Conservation (phyloP, 768 basidiomycete genomes). For the Suillus brevipes region DNA sequence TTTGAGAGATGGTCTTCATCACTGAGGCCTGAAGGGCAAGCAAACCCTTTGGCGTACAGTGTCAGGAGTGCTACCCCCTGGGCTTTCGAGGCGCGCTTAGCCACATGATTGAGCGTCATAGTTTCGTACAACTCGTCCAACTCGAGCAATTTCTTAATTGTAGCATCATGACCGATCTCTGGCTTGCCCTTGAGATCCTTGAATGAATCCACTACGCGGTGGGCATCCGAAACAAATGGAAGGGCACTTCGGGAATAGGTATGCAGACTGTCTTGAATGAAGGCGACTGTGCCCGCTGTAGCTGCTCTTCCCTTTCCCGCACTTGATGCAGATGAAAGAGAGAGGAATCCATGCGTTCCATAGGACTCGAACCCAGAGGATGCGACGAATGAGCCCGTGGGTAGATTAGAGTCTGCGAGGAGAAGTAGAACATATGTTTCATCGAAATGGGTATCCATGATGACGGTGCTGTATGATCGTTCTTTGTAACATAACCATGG, state of each 20-base stretch:
- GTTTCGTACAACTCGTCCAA: conserved; percentile 81
- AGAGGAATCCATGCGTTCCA: conserved; percentile 77
- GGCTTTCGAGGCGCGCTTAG: conserved; percentile 81
- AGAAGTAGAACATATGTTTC: conserved; percentile 76
- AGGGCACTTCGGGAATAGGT: conserved; percentile 78
- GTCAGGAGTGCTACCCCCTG: conserved; percentile 94
- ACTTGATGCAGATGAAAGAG: conserved; percentile 27
- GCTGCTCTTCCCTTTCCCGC: conserved; percentile 17
- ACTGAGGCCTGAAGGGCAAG: conserved; percentile 43
- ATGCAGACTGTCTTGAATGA: conserved; percentile 70
- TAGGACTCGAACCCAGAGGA: conserved; percentile 93
- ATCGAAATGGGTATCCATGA: conserved; percentile 38
- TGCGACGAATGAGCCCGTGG: conserved; percentile 95
- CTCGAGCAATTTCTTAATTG: conserved; percentile 34
- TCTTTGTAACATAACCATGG: not conserved
- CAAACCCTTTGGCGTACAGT: conserved; percentile 81
- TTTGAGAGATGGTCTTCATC: conserved; percentile 25
- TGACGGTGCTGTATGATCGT: not conserved
- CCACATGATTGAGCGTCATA: conserved; percentile 88
- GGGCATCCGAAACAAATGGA: conserved; percentile 77
- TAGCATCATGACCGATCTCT: conserved; percentile 5
- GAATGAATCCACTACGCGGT: conserved; percentile 38
- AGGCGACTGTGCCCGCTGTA: conserved; percentile 45
- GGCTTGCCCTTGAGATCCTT: conserved; percentile 10
- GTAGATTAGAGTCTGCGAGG: conserved; percentile 89